Evolutionary conservation across 139 green algal genomes (phyloP).

Genomic region (Picochlorum sp.): DNA sequence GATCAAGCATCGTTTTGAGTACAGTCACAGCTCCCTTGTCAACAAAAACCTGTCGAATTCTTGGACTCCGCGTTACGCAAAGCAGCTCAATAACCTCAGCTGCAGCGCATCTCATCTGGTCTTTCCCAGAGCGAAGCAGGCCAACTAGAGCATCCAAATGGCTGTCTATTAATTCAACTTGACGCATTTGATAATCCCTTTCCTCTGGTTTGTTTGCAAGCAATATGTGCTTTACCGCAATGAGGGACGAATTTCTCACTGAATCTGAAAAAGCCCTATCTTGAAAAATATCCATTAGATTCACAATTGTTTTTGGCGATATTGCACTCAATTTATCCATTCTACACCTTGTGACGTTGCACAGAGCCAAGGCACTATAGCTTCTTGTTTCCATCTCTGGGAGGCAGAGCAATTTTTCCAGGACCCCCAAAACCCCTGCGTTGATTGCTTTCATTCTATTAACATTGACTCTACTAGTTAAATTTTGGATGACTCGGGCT

Average conservation of each 20-base stretch:
- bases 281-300: neutral
- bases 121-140: neutral
- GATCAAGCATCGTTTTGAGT: neutral
- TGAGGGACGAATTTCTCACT: neutral
- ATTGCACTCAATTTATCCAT: neutral
- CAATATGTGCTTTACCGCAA: neutral
- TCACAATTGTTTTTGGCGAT: neutral
- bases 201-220: too few species aligned
- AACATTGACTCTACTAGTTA: neutral
- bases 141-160: neutral
- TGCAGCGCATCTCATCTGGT: neutral
- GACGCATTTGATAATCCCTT: neutral
- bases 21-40: too few species aligned
- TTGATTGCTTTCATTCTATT: neutral
- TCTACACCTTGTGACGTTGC: neutral
- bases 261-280: neutral
- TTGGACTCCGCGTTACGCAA: neutral
- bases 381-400: neutral
- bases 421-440: neutral
- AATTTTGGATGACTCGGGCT: slow-evolving; percentile 22
- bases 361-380: neutral
- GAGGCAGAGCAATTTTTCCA: neutral
- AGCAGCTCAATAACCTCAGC: neutral
- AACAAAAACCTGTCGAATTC: neutral
- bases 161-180: neutral